These are phyloP conservation scores for Mollisia scopiformis DNA, from an alignment of 2,329 filamentous ascomycete species.

Conservation along the genomic window DNA sequence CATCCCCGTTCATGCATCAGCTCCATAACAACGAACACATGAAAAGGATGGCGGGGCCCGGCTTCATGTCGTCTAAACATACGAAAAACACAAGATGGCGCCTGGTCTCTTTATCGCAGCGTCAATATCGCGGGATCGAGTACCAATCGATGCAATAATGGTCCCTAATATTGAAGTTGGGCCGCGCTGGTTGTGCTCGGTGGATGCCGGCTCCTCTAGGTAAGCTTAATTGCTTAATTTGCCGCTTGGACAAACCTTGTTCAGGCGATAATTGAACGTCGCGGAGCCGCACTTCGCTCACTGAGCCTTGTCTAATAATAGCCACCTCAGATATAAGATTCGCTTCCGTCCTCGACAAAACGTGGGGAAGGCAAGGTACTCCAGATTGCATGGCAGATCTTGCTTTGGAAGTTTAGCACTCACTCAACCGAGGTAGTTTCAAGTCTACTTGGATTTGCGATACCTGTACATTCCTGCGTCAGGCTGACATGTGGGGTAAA, in stretches of 20 bases:
- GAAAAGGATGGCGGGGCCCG: neutral
- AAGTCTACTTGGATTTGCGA: too few relatives aligned
- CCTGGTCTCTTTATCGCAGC: neutral
- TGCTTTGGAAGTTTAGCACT: too few relatives aligned
- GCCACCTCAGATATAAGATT: neutral
- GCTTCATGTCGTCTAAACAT: neutral
- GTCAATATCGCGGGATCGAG: neutral
- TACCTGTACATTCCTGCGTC: too few relatives aligned
- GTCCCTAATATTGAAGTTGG: too few relatives aligned
- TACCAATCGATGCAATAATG: neutral
- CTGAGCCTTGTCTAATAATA: neutral
- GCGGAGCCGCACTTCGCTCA: neutral
- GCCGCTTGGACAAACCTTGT: neutral
- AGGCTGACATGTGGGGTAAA: too few relatives aligned
- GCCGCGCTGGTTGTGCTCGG: neutral
- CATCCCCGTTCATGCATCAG: neutral
- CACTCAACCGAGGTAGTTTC: too few relatives aligned
- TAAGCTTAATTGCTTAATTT: neutral
- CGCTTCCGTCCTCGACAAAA: neutral
- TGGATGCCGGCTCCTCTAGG: neutral
- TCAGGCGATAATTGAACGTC: neutral
- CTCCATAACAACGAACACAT: neutral
- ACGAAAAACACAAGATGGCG: too few relatives aligned
- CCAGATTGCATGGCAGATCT: too few relatives aligned
- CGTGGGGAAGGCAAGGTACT: neutral